phyloP scores from a whole-genome alignment of 768 basidiomycete species.

The Fomitopsis serialis region DNA sequence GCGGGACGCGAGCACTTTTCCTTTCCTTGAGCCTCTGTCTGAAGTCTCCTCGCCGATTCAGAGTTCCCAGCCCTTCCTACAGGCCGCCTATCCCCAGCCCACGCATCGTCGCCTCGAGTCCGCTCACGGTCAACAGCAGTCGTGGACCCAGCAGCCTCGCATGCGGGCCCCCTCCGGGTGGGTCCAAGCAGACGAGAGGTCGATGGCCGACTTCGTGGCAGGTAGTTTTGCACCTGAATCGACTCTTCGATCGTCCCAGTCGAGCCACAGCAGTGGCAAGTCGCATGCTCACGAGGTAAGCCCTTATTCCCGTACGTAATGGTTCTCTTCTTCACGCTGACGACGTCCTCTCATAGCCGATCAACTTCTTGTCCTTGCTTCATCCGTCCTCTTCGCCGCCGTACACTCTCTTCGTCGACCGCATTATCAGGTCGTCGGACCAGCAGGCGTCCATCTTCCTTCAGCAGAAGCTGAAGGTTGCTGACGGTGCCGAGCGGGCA shows the following conservation, averaged over 20 bases:
- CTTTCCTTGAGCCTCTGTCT: slow-evolving; percentile 51
- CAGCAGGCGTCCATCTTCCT: slow-evolving; percentile 89
- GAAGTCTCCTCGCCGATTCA: slow-evolving; percentile 37
- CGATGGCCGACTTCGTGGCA: not conserved
- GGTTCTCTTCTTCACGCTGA: not conserved
- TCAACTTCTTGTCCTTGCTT: slow-evolving; percentile 82
- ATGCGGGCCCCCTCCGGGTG: slow-evolving; percentile 19
- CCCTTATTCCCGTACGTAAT: not conserved
- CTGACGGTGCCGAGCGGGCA: slow-evolving; percentile 66
- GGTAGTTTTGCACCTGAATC: slow-evolving; percentile 7
- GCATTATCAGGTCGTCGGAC: slow-evolving; percentile 86
- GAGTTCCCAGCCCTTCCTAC: slow-evolving; percentile 26
- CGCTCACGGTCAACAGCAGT: slow-evolving; percentile 13
- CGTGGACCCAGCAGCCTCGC: slow-evolving; percentile 18
- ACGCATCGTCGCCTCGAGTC: slow-evolving; percentile 26
- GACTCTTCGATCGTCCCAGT: slow-evolving; percentile 7
- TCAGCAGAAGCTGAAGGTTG: slow-evolving; percentile 87
- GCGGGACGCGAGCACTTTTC: slow-evolving; percentile 22
- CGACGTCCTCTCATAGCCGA: slow-evolving; percentile 46
- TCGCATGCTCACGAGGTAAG: slow-evolving; percentile 49
- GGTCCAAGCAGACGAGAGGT: slow-evolving; percentile 18
- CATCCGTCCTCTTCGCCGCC: slow-evolving; percentile 84
- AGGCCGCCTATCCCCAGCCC: slow-evolving; percentile 26
- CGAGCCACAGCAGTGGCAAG: slow-evolving; percentile 13
- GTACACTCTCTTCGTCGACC: slow-evolving; percentile 74